Conservation (phyloP, 805 yeast species). For the Suhomyces prunicola region DNA sequence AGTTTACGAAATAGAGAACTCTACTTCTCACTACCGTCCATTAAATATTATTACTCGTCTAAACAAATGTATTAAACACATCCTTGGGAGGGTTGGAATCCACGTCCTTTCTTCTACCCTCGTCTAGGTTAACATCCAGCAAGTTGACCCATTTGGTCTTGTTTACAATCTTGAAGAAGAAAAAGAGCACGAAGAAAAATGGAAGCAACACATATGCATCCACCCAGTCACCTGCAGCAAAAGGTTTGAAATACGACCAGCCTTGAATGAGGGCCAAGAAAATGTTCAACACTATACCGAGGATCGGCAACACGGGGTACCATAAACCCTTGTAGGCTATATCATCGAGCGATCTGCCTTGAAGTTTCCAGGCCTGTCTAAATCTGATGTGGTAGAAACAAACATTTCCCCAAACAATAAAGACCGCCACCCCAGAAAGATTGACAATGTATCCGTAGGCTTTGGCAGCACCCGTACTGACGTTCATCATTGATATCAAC, state of each 20-base stretch:
- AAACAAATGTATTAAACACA: neutral
- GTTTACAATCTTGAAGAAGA: slow-evolving; percentile 37
- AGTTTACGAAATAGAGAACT: neutral
- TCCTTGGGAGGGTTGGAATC: neutral
- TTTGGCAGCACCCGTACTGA: slow-evolving; percentile 55
- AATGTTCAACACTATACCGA: slow-evolving; percentile 48
- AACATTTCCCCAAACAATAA: slow-evolving; percentile 64
- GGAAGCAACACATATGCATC: slow-evolving; percentile 67
- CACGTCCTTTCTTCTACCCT: slow-evolving; percentile 46
- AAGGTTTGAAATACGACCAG: slow-evolving; percentile 62
- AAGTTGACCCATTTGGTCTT: slow-evolving; percentile 41
- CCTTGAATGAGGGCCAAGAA: slow-evolving; percentile 63
- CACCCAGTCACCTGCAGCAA: slow-evolving; percentile 41
- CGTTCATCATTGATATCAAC: slow-evolving; percentile 53
- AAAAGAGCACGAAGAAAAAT: slow-evolving; percentile 43
- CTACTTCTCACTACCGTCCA: neutral
- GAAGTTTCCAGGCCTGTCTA: slow-evolving; percentile 41
- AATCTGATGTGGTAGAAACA: slow-evolving; percentile 56
- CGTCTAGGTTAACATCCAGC: slow-evolving; percentile 47
- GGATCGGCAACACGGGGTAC: slow-evolving; percentile 50
- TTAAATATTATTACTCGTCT: neutral
- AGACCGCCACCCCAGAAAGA: slow-evolving; percentile 64
- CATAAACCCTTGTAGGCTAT: slow-evolving; percentile 37
- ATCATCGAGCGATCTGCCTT: slow-evolving; percentile 33
- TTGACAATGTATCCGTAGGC: slow-evolving; percentile 62